Percentiles rank a stretch among this genome's conserved stretches.
Conservation (phyloP, 306 rosid species). For the Dryas octopetala region DNA sequence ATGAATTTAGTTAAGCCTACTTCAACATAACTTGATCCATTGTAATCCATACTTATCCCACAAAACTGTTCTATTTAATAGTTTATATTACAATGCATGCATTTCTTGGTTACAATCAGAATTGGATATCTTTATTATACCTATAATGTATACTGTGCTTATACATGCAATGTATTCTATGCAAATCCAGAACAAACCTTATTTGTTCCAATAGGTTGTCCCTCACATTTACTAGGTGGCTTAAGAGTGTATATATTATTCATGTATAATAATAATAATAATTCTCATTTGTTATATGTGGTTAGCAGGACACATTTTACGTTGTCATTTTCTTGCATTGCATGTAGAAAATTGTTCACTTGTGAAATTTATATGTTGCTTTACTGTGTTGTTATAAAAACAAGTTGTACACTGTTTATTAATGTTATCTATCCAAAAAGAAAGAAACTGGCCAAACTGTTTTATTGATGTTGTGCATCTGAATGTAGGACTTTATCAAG, state of each 20-base stretch:
- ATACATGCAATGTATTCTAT: neutral
- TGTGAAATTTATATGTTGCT: slow-evolving; percentile 11
- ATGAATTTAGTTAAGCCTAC: too few relatives aligned
- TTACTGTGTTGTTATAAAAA: neutral
- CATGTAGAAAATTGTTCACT: neutral
- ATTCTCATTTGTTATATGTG: neutral
- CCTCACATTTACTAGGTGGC: neutral
- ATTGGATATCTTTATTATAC: neutral
- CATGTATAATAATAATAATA: neutral
- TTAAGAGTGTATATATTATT: neutral
- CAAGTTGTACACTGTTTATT: neutral
- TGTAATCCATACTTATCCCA: too few relatives aligned
- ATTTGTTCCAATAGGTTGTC: neutral
- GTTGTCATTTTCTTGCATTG: neutral
- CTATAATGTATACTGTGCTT: neutral
- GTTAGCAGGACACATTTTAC: too few relatives aligned
- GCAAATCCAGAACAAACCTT: neutral
- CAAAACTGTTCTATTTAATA: too few relatives aligned
- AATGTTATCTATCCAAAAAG: neutral
- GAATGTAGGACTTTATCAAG: slow-evolving; percentile 70
- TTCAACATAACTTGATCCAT: too few relatives aligned
- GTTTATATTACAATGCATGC: neutral
- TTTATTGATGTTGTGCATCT: slow-evolving; percentile 22
- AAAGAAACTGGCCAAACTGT: neutral
- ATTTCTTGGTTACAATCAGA: neutral